These are phyloP conservation scores for Alternaria metachromatica DNA, from an alignment of 2,329 filamentous ascomycete genomes.

Conservation along the genomic window DNA sequence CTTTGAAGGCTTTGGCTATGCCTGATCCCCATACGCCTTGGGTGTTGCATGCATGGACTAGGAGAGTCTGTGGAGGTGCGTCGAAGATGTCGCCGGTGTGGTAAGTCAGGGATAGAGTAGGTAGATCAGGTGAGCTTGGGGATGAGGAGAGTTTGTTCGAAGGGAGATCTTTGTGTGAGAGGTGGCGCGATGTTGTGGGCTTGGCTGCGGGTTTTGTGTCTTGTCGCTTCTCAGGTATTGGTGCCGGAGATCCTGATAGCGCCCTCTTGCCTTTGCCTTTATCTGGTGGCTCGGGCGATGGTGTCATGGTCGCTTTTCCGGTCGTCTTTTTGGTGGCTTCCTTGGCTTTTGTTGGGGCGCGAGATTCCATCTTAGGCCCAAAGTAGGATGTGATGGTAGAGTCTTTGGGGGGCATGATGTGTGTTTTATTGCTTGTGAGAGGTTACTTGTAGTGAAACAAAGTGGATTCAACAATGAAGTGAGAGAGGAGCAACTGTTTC, in stretches of 20 bases:
- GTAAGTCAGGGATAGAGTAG: conserved; percentile 21
- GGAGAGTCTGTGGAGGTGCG: conserved; percentile 56
- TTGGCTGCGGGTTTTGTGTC: background rate
- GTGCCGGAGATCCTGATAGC: background rate
- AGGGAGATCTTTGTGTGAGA: conserved; percentile 19
- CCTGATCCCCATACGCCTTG: conserved; percentile 64
- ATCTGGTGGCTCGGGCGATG: background rate
- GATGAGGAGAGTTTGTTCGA: background rate
- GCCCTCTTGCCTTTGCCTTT: conserved; percentile 4
- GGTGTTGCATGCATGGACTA: conserved; percentile 68
- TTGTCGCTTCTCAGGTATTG: conserved; percentile 1
- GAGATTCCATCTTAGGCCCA: background rate
- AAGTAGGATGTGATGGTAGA: conserved; percentile 7
- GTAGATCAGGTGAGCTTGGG: background rate
- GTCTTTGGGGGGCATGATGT: background rate
- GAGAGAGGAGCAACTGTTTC: background rate
- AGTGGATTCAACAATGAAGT: background rate
- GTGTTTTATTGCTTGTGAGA: background rate
- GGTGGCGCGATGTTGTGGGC: background rate
- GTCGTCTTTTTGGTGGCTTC: background rate
- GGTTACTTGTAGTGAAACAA: background rate
- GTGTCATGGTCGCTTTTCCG: background rate
- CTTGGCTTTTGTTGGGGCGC: background rate
- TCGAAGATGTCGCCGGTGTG: conserved; percentile 59
- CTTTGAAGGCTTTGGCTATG: conserved; percentile 61